A percentile compares a stretch with the other conserved stretches of the same genome.
Conservation (phyloP, 2,329 filamentous ascomycete genomes). For the Epichloe brachyelytri region DNA sequence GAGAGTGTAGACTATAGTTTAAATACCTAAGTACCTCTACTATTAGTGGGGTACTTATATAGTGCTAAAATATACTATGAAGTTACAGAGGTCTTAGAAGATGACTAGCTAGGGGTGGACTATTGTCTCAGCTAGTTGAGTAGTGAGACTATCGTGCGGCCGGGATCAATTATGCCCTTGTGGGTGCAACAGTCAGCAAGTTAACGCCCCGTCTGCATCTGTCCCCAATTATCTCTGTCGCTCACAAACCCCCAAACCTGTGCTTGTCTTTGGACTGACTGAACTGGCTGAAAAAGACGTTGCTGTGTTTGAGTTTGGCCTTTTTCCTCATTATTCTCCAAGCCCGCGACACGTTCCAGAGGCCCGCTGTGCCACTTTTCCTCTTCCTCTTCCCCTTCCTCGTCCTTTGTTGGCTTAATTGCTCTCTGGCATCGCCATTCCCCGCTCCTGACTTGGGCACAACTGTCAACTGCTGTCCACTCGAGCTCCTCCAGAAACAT, state of each 20-base stretch:
- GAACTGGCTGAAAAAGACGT: background rate
- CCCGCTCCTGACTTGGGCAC: constrained; percentile 2
- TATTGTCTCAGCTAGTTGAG: no score
- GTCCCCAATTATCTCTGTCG: background rate
- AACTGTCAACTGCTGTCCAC: background rate
- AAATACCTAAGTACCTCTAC: no score
- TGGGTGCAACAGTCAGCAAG: no score
- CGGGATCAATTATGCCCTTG: no score
- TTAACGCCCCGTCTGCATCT: background rate
- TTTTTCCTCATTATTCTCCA: background rate
- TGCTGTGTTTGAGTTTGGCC: background rate
- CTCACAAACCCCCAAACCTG: background rate
- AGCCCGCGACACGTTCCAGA: background rate
- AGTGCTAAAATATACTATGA: no score
- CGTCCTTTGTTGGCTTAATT: background rate
- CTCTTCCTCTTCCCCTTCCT: background rate
- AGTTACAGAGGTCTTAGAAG: no score
- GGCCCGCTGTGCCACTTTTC: background rate
- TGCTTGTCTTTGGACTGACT: background rate
- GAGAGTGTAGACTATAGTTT: no score
- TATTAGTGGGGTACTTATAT: no score
- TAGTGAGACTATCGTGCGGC: no score
- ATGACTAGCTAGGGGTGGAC: no score
- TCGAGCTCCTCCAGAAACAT: background rate
- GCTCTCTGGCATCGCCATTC: background rate